Conservation (phyloP, 1,139 yeast species). For the Debaryomyces sp. region DNA sequence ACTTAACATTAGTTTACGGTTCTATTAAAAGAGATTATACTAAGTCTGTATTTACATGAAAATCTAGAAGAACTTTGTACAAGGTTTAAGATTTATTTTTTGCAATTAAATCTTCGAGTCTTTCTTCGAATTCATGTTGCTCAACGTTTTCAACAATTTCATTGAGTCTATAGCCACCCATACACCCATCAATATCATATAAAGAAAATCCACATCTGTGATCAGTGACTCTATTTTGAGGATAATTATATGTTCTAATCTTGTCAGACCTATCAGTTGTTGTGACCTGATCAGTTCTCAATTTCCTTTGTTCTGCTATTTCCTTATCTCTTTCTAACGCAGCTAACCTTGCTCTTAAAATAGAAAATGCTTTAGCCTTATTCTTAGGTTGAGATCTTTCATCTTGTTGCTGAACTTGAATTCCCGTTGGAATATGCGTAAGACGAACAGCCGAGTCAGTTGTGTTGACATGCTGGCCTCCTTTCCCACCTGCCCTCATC, state of each 20-base stretch:
- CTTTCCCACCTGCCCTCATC: slow-evolving; percentile 96
- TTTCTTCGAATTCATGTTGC: slow-evolving; percentile 29
- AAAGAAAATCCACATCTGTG: slow-evolving; percentile 83
- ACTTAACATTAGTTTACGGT: background rate
- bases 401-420: slow-evolving; percentile 88
- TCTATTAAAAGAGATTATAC: background rate
- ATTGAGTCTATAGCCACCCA: slow-evolving; percentile 71
- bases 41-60: background rate
- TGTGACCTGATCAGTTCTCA: slow-evolving; percentile 81
- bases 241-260: slow-evolving; percentile 88
- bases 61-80: background rate
- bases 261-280: slow-evolving; percentile 92
- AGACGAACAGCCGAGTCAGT: slow-evolving; percentile 96
- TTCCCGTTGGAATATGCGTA: slow-evolving; percentile 91
- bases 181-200: slow-evolving; percentile 79
- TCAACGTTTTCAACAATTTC: slow-evolving; percentile 48
- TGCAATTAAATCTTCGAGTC: slow-evolving; percentile 19
- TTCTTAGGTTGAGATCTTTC: slow-evolving; percentile 94
- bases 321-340: slow-evolving; percentile 72
- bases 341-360: slow-evolving; percentile 81
- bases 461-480: slow-evolving; percentile 98
- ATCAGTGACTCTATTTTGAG: slow-evolving; percentile 92
- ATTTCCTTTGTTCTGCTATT: slow-evolving; percentile 63
- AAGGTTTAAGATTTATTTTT: background rate
- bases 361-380: slow-evolving; percentile 90